Percentiles rank a stretch among this genome's conserved stretches.
Evolutionary conservation across 495 filamentous ascomycete genomes (phyloP).

Genomic region (Neurospora pannonica): DNA sequence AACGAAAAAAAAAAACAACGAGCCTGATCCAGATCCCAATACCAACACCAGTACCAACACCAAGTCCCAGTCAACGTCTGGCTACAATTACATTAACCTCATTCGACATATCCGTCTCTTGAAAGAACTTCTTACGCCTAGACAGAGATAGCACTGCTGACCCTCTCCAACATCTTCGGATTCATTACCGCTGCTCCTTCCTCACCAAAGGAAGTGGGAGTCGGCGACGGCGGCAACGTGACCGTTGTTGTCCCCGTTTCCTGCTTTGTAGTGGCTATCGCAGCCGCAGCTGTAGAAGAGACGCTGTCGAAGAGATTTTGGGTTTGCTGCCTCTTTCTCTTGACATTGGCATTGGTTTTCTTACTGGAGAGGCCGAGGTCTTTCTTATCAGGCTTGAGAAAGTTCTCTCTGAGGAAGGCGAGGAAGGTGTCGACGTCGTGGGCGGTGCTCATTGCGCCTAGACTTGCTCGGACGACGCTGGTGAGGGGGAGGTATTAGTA

Average conservation of each 20-base stretch:
- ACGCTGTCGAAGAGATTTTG: background rate
- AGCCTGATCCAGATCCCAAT: too few species aligned
- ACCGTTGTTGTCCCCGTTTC: background rate
- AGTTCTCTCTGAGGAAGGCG: constrained; percentile 45
- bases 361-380: background rate
- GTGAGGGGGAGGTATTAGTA: too few species aligned
- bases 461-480: constrained; percentile 54
- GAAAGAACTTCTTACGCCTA: too few species aligned
- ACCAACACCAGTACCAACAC: background rate
- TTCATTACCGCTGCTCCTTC: background rate
- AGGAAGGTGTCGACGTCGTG: constrained; percentile 52
- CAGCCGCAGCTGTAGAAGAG: background rate
- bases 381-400: constrained; percentile 25
- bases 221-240: background rate
- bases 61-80: too few species aligned
- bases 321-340: background rate
- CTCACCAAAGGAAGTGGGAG: background rate
- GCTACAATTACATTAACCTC: background rate
- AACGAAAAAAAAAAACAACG: too few species aligned
- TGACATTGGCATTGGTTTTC: background rate
- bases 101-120: too few species aligned
- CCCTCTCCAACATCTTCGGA: background rate
- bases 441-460: constrained; percentile 63
- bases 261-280: background rate
- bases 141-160: background rate